Conservation (phyloP, 1,284 basidiomycete genomes). For the Malassezia vespertilionis region DNA sequence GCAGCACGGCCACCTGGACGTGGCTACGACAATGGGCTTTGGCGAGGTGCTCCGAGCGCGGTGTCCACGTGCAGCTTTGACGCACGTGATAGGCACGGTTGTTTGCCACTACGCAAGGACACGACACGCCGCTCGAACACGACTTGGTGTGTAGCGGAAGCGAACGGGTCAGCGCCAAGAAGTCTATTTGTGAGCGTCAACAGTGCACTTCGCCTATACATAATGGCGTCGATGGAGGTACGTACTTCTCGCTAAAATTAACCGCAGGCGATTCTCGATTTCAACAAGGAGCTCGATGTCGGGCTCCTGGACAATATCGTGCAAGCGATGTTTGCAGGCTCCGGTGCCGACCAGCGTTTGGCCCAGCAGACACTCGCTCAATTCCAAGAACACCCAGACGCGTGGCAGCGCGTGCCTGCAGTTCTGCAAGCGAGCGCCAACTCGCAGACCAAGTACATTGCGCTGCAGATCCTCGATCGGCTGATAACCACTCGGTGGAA, state of each 20-base stretch:
- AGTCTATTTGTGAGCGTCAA: neutral
- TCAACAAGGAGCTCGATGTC: slow-evolving; percentile 43
- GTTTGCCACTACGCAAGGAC: slow-evolving; percentile 7
- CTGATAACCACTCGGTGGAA: slow-evolving; percentile 92
- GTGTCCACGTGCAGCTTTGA: slow-evolving; percentile 1
- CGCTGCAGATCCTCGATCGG: slow-evolving; percentile 50
- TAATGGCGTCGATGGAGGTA: slow-evolving; percentile 17
- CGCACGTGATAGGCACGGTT: slow-evolving; percentile 10
- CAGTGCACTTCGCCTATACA: neutral
- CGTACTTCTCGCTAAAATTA: neutral
- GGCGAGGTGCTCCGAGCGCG: neutral
- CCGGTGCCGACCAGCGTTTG: slow-evolving; percentile 37
- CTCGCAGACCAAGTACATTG: slow-evolving; percentile 66
- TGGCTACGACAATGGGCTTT: neutral
- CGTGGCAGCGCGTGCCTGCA: slow-evolving; percentile 92
- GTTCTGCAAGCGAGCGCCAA: slow-evolving; percentile 76
- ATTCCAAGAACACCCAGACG: slow-evolving; percentile 92
- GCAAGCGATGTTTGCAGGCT: slow-evolving; percentile 39
- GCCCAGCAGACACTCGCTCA: slow-evolving; percentile 52
- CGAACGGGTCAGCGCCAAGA: neutral
- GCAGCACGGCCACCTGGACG: neutral
- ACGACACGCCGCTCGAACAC: slow-evolving; percentile 1
- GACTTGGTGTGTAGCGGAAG: slow-evolving; percentile 1
- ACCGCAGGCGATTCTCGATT: slow-evolving; percentile 38
- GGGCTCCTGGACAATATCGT: slow-evolving; percentile 44